Percentiles rank a stretch among this genome's conserved stretches.
phyloP scores from a whole-genome alignment of 176 grass and related monocot genomes.

The Leersia perrieri region DNA sequence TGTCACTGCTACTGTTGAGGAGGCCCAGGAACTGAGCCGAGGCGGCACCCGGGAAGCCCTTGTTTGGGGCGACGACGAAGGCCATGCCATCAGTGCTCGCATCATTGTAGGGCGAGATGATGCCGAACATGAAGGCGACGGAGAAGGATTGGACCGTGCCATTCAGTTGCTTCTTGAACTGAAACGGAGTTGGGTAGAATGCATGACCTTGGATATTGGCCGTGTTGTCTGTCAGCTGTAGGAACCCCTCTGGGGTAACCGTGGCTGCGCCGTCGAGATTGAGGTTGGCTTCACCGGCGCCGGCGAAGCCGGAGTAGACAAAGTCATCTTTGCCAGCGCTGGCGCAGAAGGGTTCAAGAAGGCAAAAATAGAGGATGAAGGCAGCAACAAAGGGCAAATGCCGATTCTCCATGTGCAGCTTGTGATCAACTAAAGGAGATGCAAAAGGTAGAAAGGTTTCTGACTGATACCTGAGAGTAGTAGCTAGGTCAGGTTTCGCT shows the following conservation, averaged over 20 bases:
- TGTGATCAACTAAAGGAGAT: not conserved
- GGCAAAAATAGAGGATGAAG: not conserved
- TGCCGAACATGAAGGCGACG: conserved; percentile 35
- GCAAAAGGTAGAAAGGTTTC: not conserved
- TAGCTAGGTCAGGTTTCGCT: not conserved
- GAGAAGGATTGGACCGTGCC: conserved; percentile 35
- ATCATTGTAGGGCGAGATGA: not conserved
- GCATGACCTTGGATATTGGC: conserved; percentile 20
- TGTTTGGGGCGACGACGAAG: conserved; percentile 26
- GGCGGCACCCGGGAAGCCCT: not conserved
- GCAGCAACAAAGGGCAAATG: not conserved
- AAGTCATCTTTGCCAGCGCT: not conserved
- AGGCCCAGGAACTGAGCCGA: conserved; percentile 36
- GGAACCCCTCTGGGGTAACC: not conserved
- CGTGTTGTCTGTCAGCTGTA: conserved; percentile 35
- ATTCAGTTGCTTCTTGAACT: not conserved
- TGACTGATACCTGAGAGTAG: not conserved
- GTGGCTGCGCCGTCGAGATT: not conserved
- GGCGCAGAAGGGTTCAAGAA: not conserved
- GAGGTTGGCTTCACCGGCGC: not conserved
- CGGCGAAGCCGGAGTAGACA: conserved; percentile 31
- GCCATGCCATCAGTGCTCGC: conserved; percentile 24
- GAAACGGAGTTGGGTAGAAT: conserved; percentile 11
- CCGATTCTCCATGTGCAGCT: not conserved
- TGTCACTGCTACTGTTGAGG: not conserved